phyloP scores from a whole-genome alignment of 768 basidiomycete species.

The Krasilnikovozyma curviuscula region DNA sequence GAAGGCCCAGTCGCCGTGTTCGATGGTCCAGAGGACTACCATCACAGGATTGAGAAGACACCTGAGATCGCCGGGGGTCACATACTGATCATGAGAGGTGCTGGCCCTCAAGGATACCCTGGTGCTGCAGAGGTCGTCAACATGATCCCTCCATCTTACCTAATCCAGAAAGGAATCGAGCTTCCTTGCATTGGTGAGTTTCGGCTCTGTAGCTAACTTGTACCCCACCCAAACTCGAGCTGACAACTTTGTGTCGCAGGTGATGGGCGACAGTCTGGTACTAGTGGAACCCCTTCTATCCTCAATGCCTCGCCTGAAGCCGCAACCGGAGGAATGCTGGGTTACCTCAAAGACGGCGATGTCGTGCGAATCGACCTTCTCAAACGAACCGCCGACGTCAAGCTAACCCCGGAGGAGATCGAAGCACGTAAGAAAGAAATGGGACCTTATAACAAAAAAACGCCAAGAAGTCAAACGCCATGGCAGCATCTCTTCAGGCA shows the following conservation, averaged over 20 bases:
- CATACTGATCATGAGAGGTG: conserved; percentile 25
- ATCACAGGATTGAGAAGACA: conserved; percentile 19
- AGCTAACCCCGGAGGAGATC: conserved; percentile 18
- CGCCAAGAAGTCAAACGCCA: conserved; percentile 21
- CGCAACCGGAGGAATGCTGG: conserved; percentile 21
- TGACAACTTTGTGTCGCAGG: no score
- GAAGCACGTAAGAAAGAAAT: conserved; percentile 18
- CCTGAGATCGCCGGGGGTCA: conserved; percentile 17
- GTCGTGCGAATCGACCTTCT: conserved; percentile 19
- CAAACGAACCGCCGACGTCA: conserved; percentile 19
- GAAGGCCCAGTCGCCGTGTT: conserved; percentile 25
- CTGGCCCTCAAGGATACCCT: conserved; percentile 23
- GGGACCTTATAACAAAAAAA: conserved; percentile 14
- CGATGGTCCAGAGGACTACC: conserved; percentile 26
- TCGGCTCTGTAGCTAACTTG: no score
- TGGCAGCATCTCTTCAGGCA: conserved; percentile 26
- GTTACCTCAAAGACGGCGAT: conserved; percentile 21
- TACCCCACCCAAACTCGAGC: no score
- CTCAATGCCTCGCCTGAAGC: conserved; percentile 25
- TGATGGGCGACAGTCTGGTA: conserved; percentile 24
- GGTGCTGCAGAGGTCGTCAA: conserved; percentile 24
- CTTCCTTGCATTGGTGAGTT: conserved; percentile 25
- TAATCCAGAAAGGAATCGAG: conserved; percentile 24
- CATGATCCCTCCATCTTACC: conserved; percentile 23
- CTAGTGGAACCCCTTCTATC: conserved; percentile 23